Percentiles rank a stretch among this genome's conserved stretches.
These are phyloP conservation scores for Diaporthe aspalathi DNA, from an alignment of 2,329 filamentous ascomycete genomes.

Conservation along the genomic window DNA sequence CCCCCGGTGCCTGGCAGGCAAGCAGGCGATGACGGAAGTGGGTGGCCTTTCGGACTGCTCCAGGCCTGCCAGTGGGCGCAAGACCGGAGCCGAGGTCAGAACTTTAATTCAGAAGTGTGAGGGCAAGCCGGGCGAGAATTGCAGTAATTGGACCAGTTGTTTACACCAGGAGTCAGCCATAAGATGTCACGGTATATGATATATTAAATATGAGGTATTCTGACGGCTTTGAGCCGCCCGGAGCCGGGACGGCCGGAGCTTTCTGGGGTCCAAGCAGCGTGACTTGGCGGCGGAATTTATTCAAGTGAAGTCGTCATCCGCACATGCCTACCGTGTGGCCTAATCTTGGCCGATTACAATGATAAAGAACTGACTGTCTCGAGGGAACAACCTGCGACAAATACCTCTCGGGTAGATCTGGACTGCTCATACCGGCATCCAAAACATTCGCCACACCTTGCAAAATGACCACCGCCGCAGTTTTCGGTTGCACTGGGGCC, in stretches of 20 bases:
- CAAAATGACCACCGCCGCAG: conserved; percentile 60
- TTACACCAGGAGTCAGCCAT: not conserved
- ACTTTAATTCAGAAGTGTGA: not conserved
- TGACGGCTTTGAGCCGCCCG: not conserved
- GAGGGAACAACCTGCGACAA: not conserved
- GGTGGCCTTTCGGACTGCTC: not conserved
- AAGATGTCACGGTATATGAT: no score
- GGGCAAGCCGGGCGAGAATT: not conserved
- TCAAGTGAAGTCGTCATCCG: conserved; percentile 7
- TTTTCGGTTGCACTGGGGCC: conserved; percentile 76
- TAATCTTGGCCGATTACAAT: not conserved
- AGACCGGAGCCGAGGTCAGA: conserved; percentile 11
- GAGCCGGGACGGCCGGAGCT: conserved; percentile 11
- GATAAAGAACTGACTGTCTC: not conserved
- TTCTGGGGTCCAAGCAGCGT: not conserved
- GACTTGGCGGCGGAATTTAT: not conserved
- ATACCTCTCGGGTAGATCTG: no score
- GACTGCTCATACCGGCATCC: not conserved
- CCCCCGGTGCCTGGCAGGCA: conserved; percentile 26
- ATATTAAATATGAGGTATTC: no score
- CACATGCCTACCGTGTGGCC: not conserved
- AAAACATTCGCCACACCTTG: not conserved
- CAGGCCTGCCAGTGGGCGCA: not conserved
- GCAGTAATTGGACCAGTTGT: not conserved
- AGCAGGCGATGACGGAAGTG: conserved; percentile 24